phyloP scores from a whole-genome alignment of 1,139 yeast species.

The Zygosaccharomyces pseudobailii region DNA sequence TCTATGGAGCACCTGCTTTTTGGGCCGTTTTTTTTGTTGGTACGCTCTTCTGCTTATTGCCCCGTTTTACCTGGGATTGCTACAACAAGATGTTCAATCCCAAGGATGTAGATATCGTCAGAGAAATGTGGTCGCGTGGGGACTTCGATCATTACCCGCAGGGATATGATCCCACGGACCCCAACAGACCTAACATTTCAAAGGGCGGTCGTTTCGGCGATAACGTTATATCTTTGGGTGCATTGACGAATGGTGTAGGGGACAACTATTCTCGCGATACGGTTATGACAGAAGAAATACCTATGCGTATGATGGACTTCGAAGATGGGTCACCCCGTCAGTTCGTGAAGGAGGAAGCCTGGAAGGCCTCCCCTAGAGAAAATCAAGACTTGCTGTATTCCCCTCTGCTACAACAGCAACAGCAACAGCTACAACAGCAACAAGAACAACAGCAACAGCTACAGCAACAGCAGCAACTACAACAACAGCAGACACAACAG shows the following conservation, averaged over 20 bases:
- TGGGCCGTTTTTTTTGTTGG: slow-evolving; percentile 86
- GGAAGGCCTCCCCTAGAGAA: slow-evolving; percentile 23
- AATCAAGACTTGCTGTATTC: slow-evolving; percentile 24
- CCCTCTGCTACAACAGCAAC: slow-evolving; percentile 14
- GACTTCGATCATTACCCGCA: slow-evolving; percentile 55
- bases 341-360: slow-evolving; percentile 13
- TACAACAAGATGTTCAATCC: slow-evolving; percentile 63
- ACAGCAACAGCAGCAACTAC: neutral
- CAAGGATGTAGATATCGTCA: slow-evolving; percentile 73
- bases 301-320: slow-evolving; percentile 29
- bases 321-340: slow-evolving; percentile 25
- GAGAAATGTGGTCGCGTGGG: slow-evolving; percentile 67
- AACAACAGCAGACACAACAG: neutral
- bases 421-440: slow-evolving; percentile 1
- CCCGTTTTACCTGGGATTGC: slow-evolving; percentile 67
- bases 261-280: slow-evolving; percentile 24
- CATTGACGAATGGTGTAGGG: slow-evolving; percentile 10
- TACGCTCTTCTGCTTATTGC: slow-evolving; percentile 64
- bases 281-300: slow-evolving; percentile 30
- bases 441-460: neutral
- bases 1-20: slow-evolving; percentile 66
- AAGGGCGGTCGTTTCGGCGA: slow-evolving; percentile 17
- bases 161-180: slow-evolving; percentile 63
- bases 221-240: slow-evolving; percentile 15
- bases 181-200: slow-evolving; percentile 36